These are phyloP conservation scores for Haematococcus lacustris DNA, from an alignment of 139 green algal species.

Conservation along the genomic window DNA sequence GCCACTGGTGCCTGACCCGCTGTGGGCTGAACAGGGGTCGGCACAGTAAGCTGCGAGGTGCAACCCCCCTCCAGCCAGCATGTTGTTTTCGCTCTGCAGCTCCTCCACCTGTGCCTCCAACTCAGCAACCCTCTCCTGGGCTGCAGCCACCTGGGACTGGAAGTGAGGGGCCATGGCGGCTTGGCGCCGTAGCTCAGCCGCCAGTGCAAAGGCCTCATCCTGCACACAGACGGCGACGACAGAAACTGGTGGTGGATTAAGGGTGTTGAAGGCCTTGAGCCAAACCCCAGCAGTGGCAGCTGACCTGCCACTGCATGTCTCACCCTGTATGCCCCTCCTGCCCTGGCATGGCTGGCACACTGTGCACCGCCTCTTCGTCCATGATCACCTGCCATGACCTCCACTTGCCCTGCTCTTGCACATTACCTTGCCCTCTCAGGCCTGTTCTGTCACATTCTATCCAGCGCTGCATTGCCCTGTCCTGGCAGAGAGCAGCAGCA, in stretches of 20 bases:
- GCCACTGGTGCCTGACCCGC: not conserved
- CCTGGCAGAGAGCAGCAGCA: too few species aligned
- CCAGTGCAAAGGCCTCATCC: not conserved
- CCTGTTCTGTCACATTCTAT: not conserved
- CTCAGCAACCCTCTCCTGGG: not conserved
- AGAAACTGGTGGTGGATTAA: not conserved
- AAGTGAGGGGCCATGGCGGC: not conserved
- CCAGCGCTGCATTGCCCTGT: not conserved
- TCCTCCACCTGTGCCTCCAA: slow-evolving; percentile 3
- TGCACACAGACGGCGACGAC: not conserved
- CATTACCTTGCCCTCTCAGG: not conserved
- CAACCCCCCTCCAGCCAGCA: not conserved
- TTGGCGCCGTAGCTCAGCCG: slow-evolving; percentile 2
- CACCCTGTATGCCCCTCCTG: not conserved
- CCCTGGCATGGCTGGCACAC: not conserved
- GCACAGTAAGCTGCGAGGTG: not conserved
- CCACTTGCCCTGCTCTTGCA: not conserved
- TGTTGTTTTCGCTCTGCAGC: slow-evolving; percentile 2
- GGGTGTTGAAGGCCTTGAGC: not conserved
- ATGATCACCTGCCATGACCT: not conserved
- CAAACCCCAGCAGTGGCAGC: not conserved
- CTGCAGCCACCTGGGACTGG: not conserved
- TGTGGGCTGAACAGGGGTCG: not conserved
- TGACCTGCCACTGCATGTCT: not conserved
- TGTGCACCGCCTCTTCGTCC: not conserved